Evolutionary conservation across 1,284 basidiomycete genomes (phyloP), one percentile per base, ranked within the genome.

Genomic region (Cronartium ribicola): DNA sequence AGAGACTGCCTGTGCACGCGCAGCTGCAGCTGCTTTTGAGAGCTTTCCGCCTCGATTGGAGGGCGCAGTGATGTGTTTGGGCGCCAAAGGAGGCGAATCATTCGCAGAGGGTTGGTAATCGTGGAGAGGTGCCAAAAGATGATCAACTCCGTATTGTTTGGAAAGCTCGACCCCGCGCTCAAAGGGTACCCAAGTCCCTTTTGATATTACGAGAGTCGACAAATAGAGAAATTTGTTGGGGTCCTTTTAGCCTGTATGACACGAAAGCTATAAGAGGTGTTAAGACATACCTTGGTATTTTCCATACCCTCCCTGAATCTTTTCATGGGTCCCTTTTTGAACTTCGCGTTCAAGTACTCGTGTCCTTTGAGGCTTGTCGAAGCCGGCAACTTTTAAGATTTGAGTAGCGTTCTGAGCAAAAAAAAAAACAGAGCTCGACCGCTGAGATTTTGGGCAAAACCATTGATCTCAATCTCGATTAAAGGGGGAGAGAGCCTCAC

Each of bases 301-400:
- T 78, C 96, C 96, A 82, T 98, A 99, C 0, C 96, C 96, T 44
- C 96, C 96, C 82, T 99, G 96, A 0, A 99, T 94, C 82, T 99
- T 99, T 83, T 98, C 96, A 82, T 99, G 96, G 78, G 93, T 90
- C 37, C 94, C 96, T 83, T 98, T 98, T 82, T 99, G 96, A 2
- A 99, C 89, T 83, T 99, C 96, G 77, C 96, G 88, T 82, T 99
- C 96, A 64, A 98, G 86, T 13, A 99, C 94, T 75, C 96, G 88
- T 72, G 96, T 98, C 65, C 96, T 86, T 82, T 98, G 96, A 0
- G 96, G 96, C 82, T 99, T 99, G 84, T 99, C 96, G 79, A 98
- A 97, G 10, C 95, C 96, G 43, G 95, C 96, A 78, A 99, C 95
- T 82, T 99, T 98, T 81, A 98, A 88, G 76, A 98, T 97, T 83